Conservation (phyloP, 805 yeast genomes). For the Danielia oregonensis region DNA sequence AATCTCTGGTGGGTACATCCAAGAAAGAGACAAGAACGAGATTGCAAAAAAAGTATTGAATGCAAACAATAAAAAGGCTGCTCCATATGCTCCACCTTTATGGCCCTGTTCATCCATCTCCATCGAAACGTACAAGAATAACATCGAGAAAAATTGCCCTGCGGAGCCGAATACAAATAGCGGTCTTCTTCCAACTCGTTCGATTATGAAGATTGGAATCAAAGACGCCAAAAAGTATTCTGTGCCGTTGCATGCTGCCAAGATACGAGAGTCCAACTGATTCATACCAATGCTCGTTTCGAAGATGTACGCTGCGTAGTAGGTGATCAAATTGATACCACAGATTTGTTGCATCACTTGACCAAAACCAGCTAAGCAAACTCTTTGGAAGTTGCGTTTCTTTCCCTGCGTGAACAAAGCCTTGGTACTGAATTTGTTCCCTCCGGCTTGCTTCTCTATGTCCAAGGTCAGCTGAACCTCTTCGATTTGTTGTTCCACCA, state of each 20-base stretch:
- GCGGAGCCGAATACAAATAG: constrained; percentile 36
- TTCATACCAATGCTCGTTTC: constrained; percentile 37
- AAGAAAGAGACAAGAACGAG: constrained; percentile 52
- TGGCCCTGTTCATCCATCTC: constrained; percentile 12
- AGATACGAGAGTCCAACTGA: constrained; percentile 25
- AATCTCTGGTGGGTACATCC: constrained; percentile 63
- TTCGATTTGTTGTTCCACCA: constrained; percentile 22
- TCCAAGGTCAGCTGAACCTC: constrained; percentile 24
- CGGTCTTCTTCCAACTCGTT: constrained; percentile 38
- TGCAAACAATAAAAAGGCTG: constrained; percentile 59
- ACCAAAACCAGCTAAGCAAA: constrained; percentile 40
- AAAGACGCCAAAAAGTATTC: constrained; percentile 42
- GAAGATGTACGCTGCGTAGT: constrained; percentile 43
- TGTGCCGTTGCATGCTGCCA: constrained; percentile 39
- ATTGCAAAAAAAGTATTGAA: constrained; percentile 48
- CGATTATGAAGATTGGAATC: constrained; percentile 44
- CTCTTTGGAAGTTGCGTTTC: constrained; percentile 46
- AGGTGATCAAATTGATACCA: constrained; percentile 46
- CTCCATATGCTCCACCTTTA: constrained; percentile 37
- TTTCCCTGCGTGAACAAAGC: constrained; percentile 39
- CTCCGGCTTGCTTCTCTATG: constrained; percentile 20
- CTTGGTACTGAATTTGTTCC: constrained; percentile 21
- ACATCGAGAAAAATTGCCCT: constrained; percentile 47
- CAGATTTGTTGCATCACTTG: constrained; percentile 48
- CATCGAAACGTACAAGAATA: constrained; percentile 47